A percentile compares a stretch with the other conserved stretches of the same genome.
Evolutionary conservation across 305 asterid genomes (phyloP).

Genomic region (Caryopteris hybrid): DNA sequence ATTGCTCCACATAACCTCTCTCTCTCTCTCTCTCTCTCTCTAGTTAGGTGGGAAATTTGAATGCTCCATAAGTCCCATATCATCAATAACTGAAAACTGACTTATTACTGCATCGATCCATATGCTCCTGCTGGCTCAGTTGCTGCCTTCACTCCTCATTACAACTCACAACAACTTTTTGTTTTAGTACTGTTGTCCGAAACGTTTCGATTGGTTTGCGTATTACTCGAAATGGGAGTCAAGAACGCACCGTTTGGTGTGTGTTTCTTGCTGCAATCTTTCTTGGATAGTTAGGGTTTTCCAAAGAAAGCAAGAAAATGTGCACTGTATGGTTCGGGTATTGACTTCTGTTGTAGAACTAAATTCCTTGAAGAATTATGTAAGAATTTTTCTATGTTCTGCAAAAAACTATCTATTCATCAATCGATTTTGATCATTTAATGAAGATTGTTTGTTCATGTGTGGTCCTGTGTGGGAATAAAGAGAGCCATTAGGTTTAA

Average conservation of each 20-base stretch:
- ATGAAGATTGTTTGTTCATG: neutral
- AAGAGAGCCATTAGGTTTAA: slow-evolving; percentile 39
- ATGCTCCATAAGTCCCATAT: too few species aligned
- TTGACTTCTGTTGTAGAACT: slow-evolving; percentile 68
- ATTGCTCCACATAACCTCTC: neutral
- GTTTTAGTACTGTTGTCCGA: too few species aligned
- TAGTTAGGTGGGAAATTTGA: slow-evolving; percentile 55
- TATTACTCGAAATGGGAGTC: slow-evolving; percentile 51
- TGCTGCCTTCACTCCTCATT: too few species aligned
- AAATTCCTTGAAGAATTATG: neutral
- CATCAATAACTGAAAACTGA: too few species aligned
- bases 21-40: too few species aligned
- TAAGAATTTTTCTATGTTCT: neutral
- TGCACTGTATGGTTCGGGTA: slow-evolving; percentile 88
- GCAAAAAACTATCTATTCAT: neutral
- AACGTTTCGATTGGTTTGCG: too few species aligned
- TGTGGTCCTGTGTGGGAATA: slow-evolving; percentile 49
- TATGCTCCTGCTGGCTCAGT: too few species aligned
- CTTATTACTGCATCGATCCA: too few species aligned
- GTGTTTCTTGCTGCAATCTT: slow-evolving; percentile 26
- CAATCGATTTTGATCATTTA: neutral
- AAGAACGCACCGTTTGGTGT: slow-evolving; percentile 88
- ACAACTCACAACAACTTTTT: too few species aligned
- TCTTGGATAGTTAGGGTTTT: slow-evolving; percentile 2
- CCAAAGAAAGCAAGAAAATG: slow-evolving; percentile 28